Base-by-base conservation (phyloP, 1,284 basidiomycete species). In the Xerocomus amazonicus region DNA sequence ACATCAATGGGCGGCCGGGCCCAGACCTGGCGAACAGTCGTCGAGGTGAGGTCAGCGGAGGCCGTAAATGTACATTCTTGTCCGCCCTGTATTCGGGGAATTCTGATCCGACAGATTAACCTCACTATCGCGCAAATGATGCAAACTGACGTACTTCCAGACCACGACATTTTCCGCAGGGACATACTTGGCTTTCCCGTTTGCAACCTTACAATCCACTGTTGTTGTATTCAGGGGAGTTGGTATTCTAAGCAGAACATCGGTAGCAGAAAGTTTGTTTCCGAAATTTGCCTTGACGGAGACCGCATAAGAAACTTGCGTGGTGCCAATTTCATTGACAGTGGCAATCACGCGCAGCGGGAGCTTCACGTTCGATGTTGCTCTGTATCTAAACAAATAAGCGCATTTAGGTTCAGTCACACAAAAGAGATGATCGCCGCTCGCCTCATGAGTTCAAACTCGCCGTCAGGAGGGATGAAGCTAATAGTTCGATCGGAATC, bases 401-500 rank as follows among this genome's bases (percentile, higher is more conserved):
- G 43, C 28, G 6, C 6, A 12, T 38, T 57, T 29, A 47, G 42
- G 23, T 54, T 49, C 27, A 13, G 17, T 43, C 31, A 12, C 43
- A 45, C 37, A 42, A 37, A 47, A 44, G 56, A 14, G 29, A 41
- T 44, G 39, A 41, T 41, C 49, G 13, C 9, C 6, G 52, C 66
- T 52, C 48, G 89, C 90, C 85, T 81, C 97, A 99, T 99, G 36
- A 99, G 77, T 70, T 99, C 97, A 63, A 99, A 99, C 68, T 99
- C 97, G 36, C 97, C 97, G 64, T 99, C 97, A 1, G 97, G 97
- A 1, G 97, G 97, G 42, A 99, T 87, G 69, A 99, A 99, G 60
- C 87, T 92, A 72, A 99, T 98, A 4, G 90, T 92, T 37, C 96
- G 79, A 55, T 87, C 89, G 13, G 89, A 85, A 66, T 98, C 95